Evolutionary conservation across 257 asterid genomes (phyloP).

Genomic region (Ligustrum vulgare): DNA sequence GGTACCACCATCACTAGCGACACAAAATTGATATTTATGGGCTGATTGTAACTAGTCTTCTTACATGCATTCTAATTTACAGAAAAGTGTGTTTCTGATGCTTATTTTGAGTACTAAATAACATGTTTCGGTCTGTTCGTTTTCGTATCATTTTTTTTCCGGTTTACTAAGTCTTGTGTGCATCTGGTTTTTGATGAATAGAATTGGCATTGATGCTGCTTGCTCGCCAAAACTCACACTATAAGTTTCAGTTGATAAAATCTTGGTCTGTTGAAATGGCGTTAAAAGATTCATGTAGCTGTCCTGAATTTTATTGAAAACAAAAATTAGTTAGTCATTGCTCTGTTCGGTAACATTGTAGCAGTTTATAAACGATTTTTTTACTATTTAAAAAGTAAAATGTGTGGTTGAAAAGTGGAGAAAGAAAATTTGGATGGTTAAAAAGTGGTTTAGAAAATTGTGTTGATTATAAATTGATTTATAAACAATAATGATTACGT

Average conservation of each 20-base stretch:
- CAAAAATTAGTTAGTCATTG: too few species aligned
- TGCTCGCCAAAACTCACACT: not conserved
- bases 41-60: not conserved
- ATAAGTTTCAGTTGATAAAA: not conserved
- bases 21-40: not conserved
- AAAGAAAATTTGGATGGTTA: too few species aligned
- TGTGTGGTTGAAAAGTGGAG: too few species aligned
- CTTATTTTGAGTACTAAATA: not conserved
- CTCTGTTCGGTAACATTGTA: too few species aligned
- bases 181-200: not conserved
- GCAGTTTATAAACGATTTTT: too few species aligned
- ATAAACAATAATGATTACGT: too few species aligned
- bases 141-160: not conserved
- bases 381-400: too few species aligned
- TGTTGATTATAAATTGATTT: too few species aligned
- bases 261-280: too few species aligned
- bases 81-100: not conserved
- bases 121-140: not conserved
- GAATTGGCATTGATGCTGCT: not conserved
- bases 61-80: not conserved
- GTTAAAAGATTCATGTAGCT: too few species aligned
- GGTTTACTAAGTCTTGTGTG: not conserved
- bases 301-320: not conserved
- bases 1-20: constrained; percentile 9
- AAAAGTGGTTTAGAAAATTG: too few species aligned